Evolutionary conservation across 371 early-diverging fungal species (phyloP).

Genomic region (Smittium culicis): DNA sequence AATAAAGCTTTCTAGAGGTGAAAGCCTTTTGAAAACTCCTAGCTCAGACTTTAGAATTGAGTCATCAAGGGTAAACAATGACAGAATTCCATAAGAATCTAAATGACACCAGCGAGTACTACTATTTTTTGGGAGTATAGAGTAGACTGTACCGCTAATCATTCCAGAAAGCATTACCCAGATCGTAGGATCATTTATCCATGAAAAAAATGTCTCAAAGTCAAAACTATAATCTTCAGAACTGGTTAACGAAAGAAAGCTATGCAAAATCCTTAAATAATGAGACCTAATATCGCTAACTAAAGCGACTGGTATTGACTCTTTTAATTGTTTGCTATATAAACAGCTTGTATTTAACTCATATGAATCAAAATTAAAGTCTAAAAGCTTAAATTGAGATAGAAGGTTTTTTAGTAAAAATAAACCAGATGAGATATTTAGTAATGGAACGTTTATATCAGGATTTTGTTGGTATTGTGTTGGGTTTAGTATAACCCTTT

Average conservation of each 20-base stretch:
- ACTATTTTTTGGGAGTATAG: not conserved
- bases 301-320: not conserved
- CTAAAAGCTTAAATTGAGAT: not conserved
- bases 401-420: slow-evolving; percentile 1
- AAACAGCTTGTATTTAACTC: not conserved
- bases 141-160: not conserved
- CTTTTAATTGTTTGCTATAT: not conserved
- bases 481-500: slow-evolving; percentile 4
- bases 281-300: not conserved
- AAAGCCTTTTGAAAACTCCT: not conserved
- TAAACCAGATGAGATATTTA: slow-evolving; percentile 2
- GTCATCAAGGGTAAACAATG: not conserved
- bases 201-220: slow-evolving; percentile 6
- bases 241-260: not conserved
- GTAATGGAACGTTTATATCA: slow-evolving; percentile 2
- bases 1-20: not conserved
- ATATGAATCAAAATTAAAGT: not conserved
- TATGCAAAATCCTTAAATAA: slow-evolving; percentile 1
- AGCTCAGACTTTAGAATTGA: not conserved
- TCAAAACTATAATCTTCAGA: not conserved
- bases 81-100: not conserved
- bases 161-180: slow-evolving; percentile 4
- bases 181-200: not conserved
- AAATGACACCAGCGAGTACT: not conserved
- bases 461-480: not conserved